Base-by-base conservation (phyloP, 129 eudicot species). In the Pittosporum tobira region DNA sequence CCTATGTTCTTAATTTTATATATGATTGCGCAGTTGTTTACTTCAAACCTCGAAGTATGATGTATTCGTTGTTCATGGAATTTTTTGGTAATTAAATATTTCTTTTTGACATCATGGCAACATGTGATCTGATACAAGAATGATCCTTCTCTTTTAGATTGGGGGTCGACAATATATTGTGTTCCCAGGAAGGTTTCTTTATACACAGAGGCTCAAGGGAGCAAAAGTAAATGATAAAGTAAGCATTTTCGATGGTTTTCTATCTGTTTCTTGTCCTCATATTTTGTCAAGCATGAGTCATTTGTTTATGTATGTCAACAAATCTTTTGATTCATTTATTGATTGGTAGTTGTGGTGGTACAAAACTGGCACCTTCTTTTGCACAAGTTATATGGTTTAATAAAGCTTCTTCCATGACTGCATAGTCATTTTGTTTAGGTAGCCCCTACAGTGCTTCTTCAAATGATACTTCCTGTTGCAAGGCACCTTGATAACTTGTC, bases 91-190 rank as follows among this genome's bases (percentile, higher is more conserved):
- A 21, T 16, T 5, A 38, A 5, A 36, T 37, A 22, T 28, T 37
- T 13, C 43, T 28, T 20, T 19, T 44, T 22, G 34, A 51, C 37
- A 15, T 34, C 7, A 23, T 46, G 4, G 36, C 51, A 30, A 25
- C 29, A 18, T 38, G 11, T 57, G 27, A 30, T 46, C 11, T 47
- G 21, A 15, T 49, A 8, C 73, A 42, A 62, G n/a, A 62, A 15
- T 47, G 13, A 34, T 51, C 19, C 31, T 49, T 26, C 14, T 70
- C 68, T 18, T 61, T 20, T 68, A 91, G 98, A 67, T 91, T 74
- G 98, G 96, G 42, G 71, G 75, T 23, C 78, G 98, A 53, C 98
- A 91, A 56, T 91, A 86, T 73, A 83, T 91, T 50, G 96, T 91
- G 8, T 73, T 80, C 63, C 98, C 98, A 2, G 98, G 98, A 22